These are phyloP conservation scores for Aspergillus sp. DNA, from an alignment of 2,329 filamentous ascomycete genomes.

Conservation along the genomic window DNA sequence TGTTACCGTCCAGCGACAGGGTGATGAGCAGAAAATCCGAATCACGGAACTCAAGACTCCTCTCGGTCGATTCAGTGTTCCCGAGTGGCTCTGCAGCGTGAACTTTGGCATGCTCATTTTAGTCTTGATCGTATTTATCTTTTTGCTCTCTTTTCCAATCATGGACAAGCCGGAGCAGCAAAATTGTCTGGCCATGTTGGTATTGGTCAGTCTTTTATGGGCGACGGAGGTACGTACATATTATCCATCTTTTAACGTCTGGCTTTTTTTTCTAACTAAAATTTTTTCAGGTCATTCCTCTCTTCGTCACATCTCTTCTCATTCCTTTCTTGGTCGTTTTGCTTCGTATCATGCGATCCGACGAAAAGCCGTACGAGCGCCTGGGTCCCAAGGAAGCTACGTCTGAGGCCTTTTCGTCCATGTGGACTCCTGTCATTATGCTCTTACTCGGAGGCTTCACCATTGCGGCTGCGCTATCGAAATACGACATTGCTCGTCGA, in stretches of 20 bases:
- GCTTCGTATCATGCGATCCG: conserved; percentile 75
- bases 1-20: conserved; percentile 68
- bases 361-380: conserved; percentile 64
- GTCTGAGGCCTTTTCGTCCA: conserved; percentile 80
- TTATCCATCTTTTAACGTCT: not conserved
- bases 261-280: not conserved
- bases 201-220: conserved; percentile 93
- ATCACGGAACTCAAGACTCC: conserved; percentile 73
- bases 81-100: conserved; percentile 76
- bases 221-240: conserved; percentile 71
- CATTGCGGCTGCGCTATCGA: conserved; percentile 88
- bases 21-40: conserved; percentile 66
- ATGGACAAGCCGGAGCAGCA: conserved; percentile 87
- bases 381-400: conserved; percentile 78
- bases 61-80: conserved; percentile 69
- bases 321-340: conserved; percentile 92
- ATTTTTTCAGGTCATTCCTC: conserved; percentile 69
- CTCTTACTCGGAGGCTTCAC: conserved; percentile 93
- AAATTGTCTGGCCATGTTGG: conserved; percentile 87
- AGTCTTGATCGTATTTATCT: conserved; percentile 68
- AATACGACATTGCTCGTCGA: conserved; percentile 96
- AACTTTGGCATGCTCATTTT: conserved; percentile 72
- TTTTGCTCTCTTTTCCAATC: conserved; percentile 71
- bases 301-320: conserved; percentile 91
- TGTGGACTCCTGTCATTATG: conserved; percentile 99